Base-by-base conservation (phyloP, 2,329 filamentous ascomycete genomes). In the Colletotrichum eremochloae region DNA sequence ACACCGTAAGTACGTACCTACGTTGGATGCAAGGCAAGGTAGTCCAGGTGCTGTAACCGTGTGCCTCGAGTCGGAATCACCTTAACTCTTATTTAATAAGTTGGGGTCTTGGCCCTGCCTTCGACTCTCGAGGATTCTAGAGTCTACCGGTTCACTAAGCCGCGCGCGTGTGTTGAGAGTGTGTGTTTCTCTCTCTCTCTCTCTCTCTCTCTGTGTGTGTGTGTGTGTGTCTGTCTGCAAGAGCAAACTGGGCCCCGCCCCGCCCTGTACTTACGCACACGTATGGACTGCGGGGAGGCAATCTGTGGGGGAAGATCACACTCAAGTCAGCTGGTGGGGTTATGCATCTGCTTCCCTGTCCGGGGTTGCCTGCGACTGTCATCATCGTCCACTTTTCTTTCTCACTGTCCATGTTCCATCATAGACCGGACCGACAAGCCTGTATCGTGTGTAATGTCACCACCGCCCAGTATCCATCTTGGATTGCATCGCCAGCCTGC, bases 351-450 rank as follows among this genome's bases (percentile, higher is more conserved):
- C 29, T 53, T 62, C 29, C 42, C 33, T 31, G 52, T 60, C 52
- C 31, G 57, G 65, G 69, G 55, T 46, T 42, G 53, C 33, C 68
- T 71, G 70, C 61, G 52, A 63, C 31, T 65, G 70, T 70, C 70
- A 70, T 72, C 70, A 65, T 44, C 55, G 38, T n/a, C 46, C 58
- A 55, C 57, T 52, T 63, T 60, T 46, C 31, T 44, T 31, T 33
- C n/a, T 24, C 31, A 31, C 18, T 36, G 38, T 42, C 56, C 38
- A 46, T 46, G 46, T 42, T 60, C 53, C 62, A 53, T 53, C 14
- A 3, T 24, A 38, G 55, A 20, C 44, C 44, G 44, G 60, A 18
- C 44, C 60, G 33, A 63, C 44, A 33, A 36, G 44, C n/a, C 20
- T 40, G 55, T 18, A 38, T 57, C 36, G 55, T 57, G 52, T 38